These are phyloP conservation scores for Neospermospora avenae DNA, from an alignment of 2,329 filamentous ascomycete species.

Conservation along the genomic window DNA sequence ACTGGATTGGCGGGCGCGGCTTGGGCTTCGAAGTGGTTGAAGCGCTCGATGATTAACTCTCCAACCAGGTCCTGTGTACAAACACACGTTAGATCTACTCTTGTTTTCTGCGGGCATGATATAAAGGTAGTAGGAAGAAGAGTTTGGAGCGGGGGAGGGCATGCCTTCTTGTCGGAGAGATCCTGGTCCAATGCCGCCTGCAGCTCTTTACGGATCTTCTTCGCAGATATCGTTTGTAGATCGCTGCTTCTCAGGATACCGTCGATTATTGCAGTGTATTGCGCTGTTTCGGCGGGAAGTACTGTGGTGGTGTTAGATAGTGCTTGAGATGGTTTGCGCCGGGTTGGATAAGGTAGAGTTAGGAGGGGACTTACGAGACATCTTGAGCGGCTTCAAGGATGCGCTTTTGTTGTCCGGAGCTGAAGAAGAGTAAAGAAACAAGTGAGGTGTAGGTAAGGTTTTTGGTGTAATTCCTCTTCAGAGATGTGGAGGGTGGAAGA, in stretches of 20 bases:
- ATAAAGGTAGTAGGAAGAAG: not conserved
- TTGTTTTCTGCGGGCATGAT: not conserved
- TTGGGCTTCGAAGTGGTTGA: constrained; percentile 39
- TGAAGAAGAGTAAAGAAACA: not conserved
- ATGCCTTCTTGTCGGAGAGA: constrained; percentile 38
- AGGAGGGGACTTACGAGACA: constrained; percentile 24
- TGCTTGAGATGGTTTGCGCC: not conserved
- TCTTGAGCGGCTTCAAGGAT: constrained; percentile 9
- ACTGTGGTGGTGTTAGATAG: constrained; percentile 24
- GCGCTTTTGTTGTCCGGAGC: not conserved
- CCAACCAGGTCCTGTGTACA: constrained; percentile 46
- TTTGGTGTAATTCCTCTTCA: not conserved
- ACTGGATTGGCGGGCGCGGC: constrained; percentile 7
- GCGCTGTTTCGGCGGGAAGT: constrained; percentile 29
- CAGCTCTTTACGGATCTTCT: constrained; percentile 38
- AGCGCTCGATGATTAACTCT: constrained; percentile 52
- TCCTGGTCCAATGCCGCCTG: constrained; percentile 34
- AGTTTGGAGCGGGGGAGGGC: not conserved
- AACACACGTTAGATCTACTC: not conserved
- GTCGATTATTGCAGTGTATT: constrained; percentile 40
- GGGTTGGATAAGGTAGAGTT: not conserved
- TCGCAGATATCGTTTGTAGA: constrained; percentile 38
- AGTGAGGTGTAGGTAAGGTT: not conserved
- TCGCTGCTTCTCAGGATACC: constrained; percentile 37
- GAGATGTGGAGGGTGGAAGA: not conserved